phyloP scores from a whole-genome alignment of 2,329 filamentous ascomycete species.

The Pseudogymnoascus sp. region DNA sequence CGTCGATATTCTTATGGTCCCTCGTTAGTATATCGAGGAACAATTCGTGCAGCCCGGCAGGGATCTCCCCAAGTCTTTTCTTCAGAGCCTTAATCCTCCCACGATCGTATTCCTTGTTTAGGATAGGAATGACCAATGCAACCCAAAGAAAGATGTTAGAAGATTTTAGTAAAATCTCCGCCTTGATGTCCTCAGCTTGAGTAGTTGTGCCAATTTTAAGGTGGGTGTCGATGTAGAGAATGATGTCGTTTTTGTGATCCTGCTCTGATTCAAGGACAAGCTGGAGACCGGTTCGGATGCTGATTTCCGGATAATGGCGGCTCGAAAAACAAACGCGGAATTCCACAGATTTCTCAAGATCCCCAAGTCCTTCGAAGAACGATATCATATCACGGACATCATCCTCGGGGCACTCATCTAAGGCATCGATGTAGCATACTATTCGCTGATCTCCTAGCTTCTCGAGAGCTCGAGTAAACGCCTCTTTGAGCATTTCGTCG shows the following conservation, averaged over 20 bases:
- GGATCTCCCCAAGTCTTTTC: conserved; percentile 33
- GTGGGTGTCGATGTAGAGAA: conserved; percentile 21
- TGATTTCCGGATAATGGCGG: conserved; percentile 24
- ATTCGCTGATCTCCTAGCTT: conserved; percentile 23
- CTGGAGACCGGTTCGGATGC: conserved; percentile 18
- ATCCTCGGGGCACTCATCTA: conserved; percentile 37
- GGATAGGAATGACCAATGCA: conserved; percentile 27
- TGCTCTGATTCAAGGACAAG: conserved; percentile 22
- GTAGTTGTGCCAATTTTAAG: conserved; percentile 17
- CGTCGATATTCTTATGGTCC: conserved; percentile 36
- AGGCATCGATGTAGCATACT: conserved; percentile 36
- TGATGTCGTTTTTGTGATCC: conserved; percentile 25
- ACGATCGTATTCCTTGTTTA: conserved; percentile 33
- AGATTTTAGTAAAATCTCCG: conserved; percentile 18
- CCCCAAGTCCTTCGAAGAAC: conserved; percentile 23
- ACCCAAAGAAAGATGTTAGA: conserved; percentile 25
- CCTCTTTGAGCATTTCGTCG: conserved; percentile 20
- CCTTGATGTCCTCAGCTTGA: conserved; percentile 19
- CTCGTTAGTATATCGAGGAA: conserved; percentile 46
- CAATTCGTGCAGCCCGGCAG: conserved; percentile 35
- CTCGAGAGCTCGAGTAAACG: conserved; percentile 22
- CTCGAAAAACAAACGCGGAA: conserved; percentile 24
- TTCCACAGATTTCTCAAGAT: conserved; percentile 10
- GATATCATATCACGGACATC: conserved; percentile 28
- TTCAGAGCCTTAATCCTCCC: conserved; percentile 24